Percentiles rank a stretch among this genome's conserved stretches.
Conservation (phyloP, 2,329 filamentous ascomycete species). For the Aspergillus amoenus region DNA sequence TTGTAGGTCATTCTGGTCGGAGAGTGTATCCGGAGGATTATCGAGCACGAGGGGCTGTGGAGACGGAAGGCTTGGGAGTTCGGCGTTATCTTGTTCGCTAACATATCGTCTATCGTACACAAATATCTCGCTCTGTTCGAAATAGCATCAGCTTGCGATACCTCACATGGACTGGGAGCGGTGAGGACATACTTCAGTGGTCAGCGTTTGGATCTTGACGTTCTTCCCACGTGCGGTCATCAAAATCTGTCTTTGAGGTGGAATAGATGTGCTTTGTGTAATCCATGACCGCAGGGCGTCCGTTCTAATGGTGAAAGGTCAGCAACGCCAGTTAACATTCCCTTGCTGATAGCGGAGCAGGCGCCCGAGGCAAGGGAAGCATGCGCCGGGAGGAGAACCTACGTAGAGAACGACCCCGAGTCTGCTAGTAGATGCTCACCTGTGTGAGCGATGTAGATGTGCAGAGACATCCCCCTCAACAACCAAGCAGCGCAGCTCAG, state of each 20-base stretch:
- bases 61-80: conserved; percentile 54
- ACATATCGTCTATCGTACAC: conserved; percentile 83
- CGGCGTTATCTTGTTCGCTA: conserved; percentile 43
- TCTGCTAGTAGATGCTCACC: conserved; percentile 82
- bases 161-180: neutral
- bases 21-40: conserved; percentile 73
- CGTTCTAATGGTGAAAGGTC: conserved; percentile 54
- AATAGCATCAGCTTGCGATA: neutral
- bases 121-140: conserved; percentile 74
- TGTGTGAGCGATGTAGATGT: conserved; percentile 89
- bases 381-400: conserved; percentile 36
- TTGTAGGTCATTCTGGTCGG: conserved; percentile 73
- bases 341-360: neutral
- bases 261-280: conserved; percentile 69
- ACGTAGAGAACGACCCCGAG: conserved; percentile 72
- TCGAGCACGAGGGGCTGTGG: conserved; percentile 60
- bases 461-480: conserved; percentile 71
- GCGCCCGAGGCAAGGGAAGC: neutral
- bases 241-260: conserved; percentile 76
- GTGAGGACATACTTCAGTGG: conserved; percentile 65
- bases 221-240: conserved; percentile 83
- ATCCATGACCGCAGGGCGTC: conserved; percentile 86
- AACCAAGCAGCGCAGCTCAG: conserved; percentile 27
- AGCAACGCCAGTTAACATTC: conserved; percentile 14
- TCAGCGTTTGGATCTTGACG: conserved; percentile 75